phyloP scores from a whole-genome alignment of 2,329 filamentous ascomycete species.

The Diaporthe sp. region DNA sequence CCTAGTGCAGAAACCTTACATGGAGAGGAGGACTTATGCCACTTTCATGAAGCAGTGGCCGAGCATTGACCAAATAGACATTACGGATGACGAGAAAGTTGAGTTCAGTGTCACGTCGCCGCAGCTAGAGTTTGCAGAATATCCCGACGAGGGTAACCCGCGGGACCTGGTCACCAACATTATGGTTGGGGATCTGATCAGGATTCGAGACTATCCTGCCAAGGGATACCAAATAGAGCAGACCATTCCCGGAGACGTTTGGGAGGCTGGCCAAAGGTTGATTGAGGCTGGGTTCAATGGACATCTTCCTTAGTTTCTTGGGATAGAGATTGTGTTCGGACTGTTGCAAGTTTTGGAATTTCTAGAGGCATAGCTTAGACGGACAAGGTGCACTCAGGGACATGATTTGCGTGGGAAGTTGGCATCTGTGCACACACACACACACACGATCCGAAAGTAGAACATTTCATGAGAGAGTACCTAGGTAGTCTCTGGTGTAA shows the following conservation, averaged over 20 bases:
- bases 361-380: background rate
- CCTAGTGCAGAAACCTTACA: constrained; percentile 64
- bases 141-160: constrained; percentile 58
- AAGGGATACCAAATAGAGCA: constrained; percentile 60
- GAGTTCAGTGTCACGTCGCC: constrained; percentile 59
- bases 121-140: constrained; percentile 55
- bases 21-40: constrained; percentile 62
- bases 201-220: constrained; percentile 59
- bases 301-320: constrained; percentile 53
- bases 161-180: constrained; percentile 58
- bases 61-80: constrained; percentile 40
- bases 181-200: constrained; percentile 60
- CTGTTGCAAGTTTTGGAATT: background rate
- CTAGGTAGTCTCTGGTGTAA: background rate
- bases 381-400: background rate
- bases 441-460: background rate
- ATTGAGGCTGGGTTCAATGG: constrained; percentile 55
- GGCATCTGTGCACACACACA: background rate
- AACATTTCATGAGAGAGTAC: background rate
- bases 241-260: constrained; percentile 57
- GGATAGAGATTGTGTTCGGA: background rate
- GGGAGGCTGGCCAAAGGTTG: constrained; percentile 58
- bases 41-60: constrained; percentile 64
- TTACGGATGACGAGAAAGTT: constrained; percentile 35
- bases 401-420: background rate